Conservation (phyloP, 768 basidiomycete genomes). For the Gelatoporia subvermispora region DNA sequence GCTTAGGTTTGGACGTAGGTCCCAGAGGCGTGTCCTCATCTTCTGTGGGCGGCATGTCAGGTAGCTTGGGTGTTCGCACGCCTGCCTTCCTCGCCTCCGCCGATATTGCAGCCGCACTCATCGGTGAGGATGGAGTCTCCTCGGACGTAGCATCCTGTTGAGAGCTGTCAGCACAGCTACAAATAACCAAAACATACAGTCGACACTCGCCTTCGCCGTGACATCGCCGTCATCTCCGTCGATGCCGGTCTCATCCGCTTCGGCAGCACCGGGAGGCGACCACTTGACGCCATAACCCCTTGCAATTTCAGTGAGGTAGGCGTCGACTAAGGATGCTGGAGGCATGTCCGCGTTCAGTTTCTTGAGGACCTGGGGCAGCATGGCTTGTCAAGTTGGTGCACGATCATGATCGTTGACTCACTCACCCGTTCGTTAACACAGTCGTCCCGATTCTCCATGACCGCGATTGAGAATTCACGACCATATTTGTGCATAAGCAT, state of each 20-base stretch:
- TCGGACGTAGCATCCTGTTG: conserved; percentile 5
- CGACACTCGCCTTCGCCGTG: conserved; percentile 35
- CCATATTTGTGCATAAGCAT: conserved; percentile 96
- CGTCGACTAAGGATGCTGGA: conserved; percentile 71
- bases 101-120: conserved; percentile 21
- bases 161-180: background rate
- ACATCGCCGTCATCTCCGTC: conserved; percentile 28
- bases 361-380: conserved; percentile 52
- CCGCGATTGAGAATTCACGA: conserved; percentile 79
- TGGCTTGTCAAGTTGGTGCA: background rate
- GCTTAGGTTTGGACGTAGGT: conserved; percentile 25
- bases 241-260: conserved; percentile 11
- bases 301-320: conserved; percentile 85
- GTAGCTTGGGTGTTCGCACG: conserved; percentile 37
- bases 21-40: conserved; percentile 30
- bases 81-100: conserved; percentile 27
- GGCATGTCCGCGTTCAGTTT: conserved; percentile 74
- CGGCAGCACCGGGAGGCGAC: conserved; percentile 32
- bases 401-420: background rate
- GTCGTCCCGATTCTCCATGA: conserved; percentile 78
- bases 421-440: conserved; percentile 83
- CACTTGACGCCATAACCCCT: conserved; percentile 79
- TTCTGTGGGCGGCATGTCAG: conserved; percentile 49
- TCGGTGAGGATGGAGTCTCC: conserved; percentile 10
- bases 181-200: background rate